A percentile compares a stretch with the other conserved stretches of the same genome.
These are phyloP conservation scores for Eutypa lata DNA, from an alignment of 2,329 filamentous ascomycete species.

Conservation along the genomic window DNA sequence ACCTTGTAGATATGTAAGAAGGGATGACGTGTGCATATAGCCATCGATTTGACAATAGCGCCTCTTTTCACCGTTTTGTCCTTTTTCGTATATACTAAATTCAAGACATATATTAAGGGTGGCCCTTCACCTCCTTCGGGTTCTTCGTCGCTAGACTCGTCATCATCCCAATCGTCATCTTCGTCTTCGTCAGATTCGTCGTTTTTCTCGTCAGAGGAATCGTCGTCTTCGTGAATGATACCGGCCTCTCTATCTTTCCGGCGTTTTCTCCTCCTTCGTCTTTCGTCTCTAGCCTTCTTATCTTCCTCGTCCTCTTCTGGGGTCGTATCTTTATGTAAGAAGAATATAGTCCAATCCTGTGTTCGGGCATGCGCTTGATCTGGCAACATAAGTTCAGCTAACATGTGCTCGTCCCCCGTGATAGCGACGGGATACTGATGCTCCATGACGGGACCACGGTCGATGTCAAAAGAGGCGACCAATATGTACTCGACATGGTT, in stretches of 20 bases:
- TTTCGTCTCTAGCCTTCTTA: constrained; percentile 52
- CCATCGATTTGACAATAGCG: constrained; percentile 96
- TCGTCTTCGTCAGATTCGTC: constrained; percentile 47
- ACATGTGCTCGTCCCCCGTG: constrained; percentile 95
- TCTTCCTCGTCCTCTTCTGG: constrained; percentile 78
- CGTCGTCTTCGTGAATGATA: constrained; percentile 42
- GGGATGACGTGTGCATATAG: constrained; percentile 94
- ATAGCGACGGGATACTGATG: constrained; percentile 95
- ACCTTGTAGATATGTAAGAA: constrained; percentile 99
- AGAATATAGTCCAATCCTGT: constrained; percentile 99
- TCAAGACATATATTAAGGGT: constrained; percentile 93
- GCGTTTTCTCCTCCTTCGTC: constrained; percentile 48
- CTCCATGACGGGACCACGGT: constrained; percentile 95
- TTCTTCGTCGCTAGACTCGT: constrained; percentile 57
- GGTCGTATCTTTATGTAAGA: constrained; percentile 90
- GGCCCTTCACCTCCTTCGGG: constrained; percentile 76
- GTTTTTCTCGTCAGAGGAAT: constrained; percentile 39
- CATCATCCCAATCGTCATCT: constrained; percentile 35
- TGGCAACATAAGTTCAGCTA: constrained; percentile 96
- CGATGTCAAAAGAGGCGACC: constrained; percentile 95
- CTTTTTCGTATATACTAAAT: constrained; percentile 96
- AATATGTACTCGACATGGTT: constrained; percentile 99
- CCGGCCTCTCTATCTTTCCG: constrained; percentile 50
- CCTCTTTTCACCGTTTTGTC: constrained; percentile 91
- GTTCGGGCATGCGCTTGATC: constrained; percentile 93